Conservation (phyloP, 352 stramenopile genomes). For the Phytophthora agathidicida region DNA sequence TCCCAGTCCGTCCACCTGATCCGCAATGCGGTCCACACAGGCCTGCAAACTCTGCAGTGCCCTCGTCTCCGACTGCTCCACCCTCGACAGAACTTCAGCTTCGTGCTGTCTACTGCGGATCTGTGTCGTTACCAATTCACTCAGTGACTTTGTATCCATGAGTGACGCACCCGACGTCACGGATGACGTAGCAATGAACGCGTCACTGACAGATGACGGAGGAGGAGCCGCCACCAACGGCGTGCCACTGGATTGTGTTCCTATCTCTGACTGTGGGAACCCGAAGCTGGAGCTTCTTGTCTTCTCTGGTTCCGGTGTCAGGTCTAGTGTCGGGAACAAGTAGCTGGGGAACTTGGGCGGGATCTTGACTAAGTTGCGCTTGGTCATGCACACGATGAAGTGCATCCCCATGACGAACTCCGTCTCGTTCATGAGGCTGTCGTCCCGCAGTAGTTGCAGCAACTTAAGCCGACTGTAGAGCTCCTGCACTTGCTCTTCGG, state of each 20-base stretch:
- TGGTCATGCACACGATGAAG: constrained; percentile 82
- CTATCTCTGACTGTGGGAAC: constrained; percentile 15
- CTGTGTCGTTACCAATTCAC: constrained; percentile 48
- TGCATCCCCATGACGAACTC: constrained; percentile 82
- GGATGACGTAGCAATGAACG: constrained; percentile 1
- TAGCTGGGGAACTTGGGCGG: constrained; percentile 58
- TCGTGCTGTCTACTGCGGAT: constrained; percentile 45
- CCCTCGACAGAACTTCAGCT: constrained; percentile 22
- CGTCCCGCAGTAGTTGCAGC: constrained; percentile 40
- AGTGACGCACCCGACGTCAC: constrained; percentile 24
- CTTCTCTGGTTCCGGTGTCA: constrained; percentile 45
- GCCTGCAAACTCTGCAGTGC: constrained; percentile 48
- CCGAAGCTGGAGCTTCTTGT: constrained; percentile 3
- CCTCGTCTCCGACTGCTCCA: constrained; percentile 43
- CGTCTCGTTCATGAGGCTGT: constrained; percentile 43
- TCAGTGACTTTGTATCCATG: constrained; percentile 39
- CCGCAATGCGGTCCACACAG: constrained; percentile 46
- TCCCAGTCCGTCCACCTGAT: constrained; percentile 54
- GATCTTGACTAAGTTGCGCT: constrained; percentile 59
- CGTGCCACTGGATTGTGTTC: constrained; percentile 9
- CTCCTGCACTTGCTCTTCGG: constrained; percentile 53
- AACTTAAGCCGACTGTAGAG: constrained; percentile 58
- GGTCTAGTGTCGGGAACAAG: constrained; percentile 66
- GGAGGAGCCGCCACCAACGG: constrained; percentile 3
- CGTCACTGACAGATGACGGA: neutral